Conservation (phyloP, 768 basidiomycete genomes). For the Mycena venus region DNA sequence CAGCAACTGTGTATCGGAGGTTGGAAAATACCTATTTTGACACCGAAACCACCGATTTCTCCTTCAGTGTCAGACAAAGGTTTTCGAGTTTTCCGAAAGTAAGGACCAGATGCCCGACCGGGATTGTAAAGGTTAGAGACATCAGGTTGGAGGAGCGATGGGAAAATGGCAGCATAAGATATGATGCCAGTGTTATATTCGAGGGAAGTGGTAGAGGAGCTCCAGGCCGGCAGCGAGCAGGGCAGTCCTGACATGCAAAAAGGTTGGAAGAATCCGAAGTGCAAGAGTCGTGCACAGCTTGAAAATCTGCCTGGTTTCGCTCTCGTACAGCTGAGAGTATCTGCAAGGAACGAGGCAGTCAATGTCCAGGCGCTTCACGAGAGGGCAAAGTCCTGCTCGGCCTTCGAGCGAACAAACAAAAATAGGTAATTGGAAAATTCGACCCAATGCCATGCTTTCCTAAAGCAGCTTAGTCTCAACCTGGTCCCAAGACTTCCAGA, state of each 20-base stretch:
- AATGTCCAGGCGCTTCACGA: neutral
- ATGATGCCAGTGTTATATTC: no score
- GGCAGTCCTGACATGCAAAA: neutral
- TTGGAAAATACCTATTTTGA: no score
- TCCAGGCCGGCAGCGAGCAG: neutral
- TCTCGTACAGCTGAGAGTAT: neutral
- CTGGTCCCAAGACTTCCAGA: neutral
- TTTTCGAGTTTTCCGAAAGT: no score
- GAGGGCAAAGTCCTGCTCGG: neutral
- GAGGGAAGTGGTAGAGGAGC: no score
- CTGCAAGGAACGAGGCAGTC: neutral
- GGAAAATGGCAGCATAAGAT: no score
- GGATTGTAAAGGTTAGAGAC: no score
- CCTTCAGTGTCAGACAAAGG: no score
- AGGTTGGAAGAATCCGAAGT: constrained; percentile 6
- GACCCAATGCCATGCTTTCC: neutral
- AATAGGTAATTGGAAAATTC: neutral
- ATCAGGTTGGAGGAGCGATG: no score
- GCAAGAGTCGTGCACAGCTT: constrained; percentile 14
- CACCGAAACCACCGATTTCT: no score
- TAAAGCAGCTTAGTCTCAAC: neutral
- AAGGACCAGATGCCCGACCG: no score
- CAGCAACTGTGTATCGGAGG: no score
- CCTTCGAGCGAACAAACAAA: neutral
- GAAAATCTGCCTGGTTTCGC: neutral